Evolutionary conservation across 1,284 basidiomycete species (phyloP).

Genomic region (Puccinia brachypodii): DNA sequence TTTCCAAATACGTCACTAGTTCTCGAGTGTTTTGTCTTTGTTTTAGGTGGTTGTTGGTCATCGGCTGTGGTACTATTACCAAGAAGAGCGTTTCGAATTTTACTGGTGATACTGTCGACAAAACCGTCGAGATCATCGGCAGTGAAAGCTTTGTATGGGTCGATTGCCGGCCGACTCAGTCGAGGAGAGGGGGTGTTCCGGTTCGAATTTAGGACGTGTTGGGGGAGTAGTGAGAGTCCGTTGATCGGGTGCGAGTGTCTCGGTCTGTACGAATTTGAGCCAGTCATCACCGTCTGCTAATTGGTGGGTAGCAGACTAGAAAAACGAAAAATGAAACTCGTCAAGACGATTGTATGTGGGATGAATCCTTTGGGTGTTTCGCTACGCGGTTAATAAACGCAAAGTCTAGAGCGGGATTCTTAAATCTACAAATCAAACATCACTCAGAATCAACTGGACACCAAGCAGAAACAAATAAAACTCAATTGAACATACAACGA

Average conservation of each 20-base stretch:
- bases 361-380: not conserved
- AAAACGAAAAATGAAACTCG: no score
- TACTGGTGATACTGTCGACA: constrained; percentile 44
- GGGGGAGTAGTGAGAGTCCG: constrained; percentile 45
- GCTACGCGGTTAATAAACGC: not conserved
- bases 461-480: no score
- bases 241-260: constrained; percentile 47
- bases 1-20: constrained; percentile 34
- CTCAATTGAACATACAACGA: no score
- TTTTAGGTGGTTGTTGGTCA: not conserved
- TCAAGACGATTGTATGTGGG: not conserved
- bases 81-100: constrained; percentile 30
- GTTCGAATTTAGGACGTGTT: constrained; percentile 33
- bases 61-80: not conserved
- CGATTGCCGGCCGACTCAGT: constrained; percentile 32
- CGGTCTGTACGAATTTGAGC: constrained; percentile 13
- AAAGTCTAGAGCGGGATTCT: no score
- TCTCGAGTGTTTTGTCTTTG: not conserved
- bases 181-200: constrained; percentile 32
- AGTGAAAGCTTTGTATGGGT: constrained; percentile 45
- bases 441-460: no score
- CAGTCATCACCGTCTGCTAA: not conserved
- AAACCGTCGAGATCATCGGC: constrained; percentile 43
- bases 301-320: not conserved
- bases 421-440: no score